Base-by-base conservation (phyloP, 805 yeast species). In the Cyberlindnera petersonii region DNA sequence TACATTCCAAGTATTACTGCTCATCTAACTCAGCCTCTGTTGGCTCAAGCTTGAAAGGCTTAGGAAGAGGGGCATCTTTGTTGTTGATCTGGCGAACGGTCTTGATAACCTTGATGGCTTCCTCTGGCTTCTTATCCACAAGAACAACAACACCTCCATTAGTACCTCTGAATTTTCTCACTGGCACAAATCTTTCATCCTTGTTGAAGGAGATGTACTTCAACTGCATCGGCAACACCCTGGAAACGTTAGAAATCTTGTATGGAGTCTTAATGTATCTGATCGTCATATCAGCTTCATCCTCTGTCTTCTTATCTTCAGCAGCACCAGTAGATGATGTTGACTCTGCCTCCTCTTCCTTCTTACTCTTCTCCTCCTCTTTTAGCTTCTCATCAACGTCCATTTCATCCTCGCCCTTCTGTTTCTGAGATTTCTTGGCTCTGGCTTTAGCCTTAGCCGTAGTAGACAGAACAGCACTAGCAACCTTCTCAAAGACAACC, bases 361-460 rank as follows among this genome's bases (percentile, higher is more conserved):
- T 43, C 24, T n/a, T n/a, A n/a, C n/a, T n/a, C n/a, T 46, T 47
- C 21, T 47, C 22, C 31, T 50, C 45, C 43, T 60, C 60, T 29
- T 54, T 53, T 35, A 46, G 51, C 21, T 59, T 64, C 26, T 69
- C 75, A 21, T 62, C 67, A n/a, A 52, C 54, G 24, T 64, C 71
- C 58, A 70, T 71, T 22, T 70, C 78, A 40, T 75, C 66, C 53
- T 72, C 74, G 52, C 71, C 67, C 56, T 73, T 72, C 49, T 69
- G 69, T 31, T 72, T 73, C 46, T 68, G 68, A 28, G 71, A 68
- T 65, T 77, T 78, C 68, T 77, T 81, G 19, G 95, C 95, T 61
- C 97, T 80, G 24, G 91, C 93, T 61, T 85, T 86, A n/a, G 96
- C 96, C 60, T 81, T 82, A 14, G 81, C 86, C 3, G 98, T 91